Conservation (phyloP, 345 rosid genomes). For the Populus euphratica region DNA sequence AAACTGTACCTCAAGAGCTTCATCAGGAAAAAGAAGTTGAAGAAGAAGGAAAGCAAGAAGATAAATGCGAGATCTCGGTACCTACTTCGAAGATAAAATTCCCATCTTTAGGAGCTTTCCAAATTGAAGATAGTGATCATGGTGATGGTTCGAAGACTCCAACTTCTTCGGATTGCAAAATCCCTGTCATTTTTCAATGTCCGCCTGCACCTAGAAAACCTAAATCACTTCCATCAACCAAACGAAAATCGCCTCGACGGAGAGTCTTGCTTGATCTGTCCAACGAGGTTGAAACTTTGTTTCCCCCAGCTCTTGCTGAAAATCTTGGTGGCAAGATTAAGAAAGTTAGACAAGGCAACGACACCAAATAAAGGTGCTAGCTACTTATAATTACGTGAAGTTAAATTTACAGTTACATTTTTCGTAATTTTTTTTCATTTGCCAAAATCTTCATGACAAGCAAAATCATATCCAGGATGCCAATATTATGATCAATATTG, state of each 20-base stretch:
- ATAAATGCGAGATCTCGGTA: slow-evolving; percentile 19
- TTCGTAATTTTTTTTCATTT: not conserved
- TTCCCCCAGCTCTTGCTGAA: slow-evolving; percentile 45
- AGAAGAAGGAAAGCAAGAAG: slow-evolving; percentile 22
- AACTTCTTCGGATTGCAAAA: slow-evolving; percentile 43
- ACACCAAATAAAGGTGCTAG: not conserved
- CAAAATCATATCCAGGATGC: not conserved
- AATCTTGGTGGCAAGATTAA: slow-evolving; percentile 57
- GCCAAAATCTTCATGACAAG: not conserved
- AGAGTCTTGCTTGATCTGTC: slow-evolving; percentile 50
- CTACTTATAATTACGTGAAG: not conserved
- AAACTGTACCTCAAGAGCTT: slow-evolving; percentile 21
- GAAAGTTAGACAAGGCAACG: slow-evolving; percentile 43
- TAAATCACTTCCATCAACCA: slow-evolving; percentile 38
- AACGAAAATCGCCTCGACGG: slow-evolving; percentile 33
- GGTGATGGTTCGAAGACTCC: slow-evolving; percentile 60
- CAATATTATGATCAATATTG: not conserved
- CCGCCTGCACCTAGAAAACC: slow-evolving; percentile 79
- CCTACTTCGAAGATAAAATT: slow-evolving; percentile 35
- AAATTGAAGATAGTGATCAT: slow-evolving; percentile 17
- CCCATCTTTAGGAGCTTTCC: slow-evolving; percentile 30
- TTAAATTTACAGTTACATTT: not conserved
- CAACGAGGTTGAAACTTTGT: slow-evolving; percentile 60
- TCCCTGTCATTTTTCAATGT: slow-evolving; percentile 30
- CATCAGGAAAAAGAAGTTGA: slow-evolving; percentile 5